Percentiles rank a stretch among this genome's conserved stretches.
Conservation (phyloP, 352 stramenopile species). For the Pythium utonaiense region DNA sequence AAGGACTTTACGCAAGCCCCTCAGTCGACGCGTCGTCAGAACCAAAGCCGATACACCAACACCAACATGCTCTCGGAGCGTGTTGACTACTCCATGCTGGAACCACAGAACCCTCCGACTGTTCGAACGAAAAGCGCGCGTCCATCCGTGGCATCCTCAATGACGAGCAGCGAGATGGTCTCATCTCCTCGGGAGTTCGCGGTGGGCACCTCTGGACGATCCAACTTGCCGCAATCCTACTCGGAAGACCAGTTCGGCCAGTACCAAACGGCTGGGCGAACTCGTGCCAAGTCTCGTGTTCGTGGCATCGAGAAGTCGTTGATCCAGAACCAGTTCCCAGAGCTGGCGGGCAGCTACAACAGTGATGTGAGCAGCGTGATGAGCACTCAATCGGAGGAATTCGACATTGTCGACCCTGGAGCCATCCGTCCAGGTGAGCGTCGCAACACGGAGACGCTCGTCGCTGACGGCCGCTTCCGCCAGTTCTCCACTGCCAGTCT, state of each 20-base stretch:
- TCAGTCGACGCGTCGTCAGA: constrained; percentile 8
- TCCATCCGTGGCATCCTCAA: constrained; percentile 7
- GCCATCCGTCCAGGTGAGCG: constrained; percentile 51
- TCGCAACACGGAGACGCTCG: constrained; percentile 68
- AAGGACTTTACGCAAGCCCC: constrained; percentile 14
- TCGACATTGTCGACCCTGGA: constrained; percentile 67
- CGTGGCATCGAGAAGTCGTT: constrained; percentile 25
- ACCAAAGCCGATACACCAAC: constrained; percentile 9
- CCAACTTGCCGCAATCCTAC: background rate
- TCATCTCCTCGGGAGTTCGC: constrained; percentile 8
- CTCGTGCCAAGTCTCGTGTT: constrained; percentile 16
- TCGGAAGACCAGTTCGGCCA: constrained; percentile 4
- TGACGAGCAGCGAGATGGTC: background rate
- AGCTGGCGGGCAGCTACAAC: constrained; percentile 34
- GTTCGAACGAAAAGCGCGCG: constrained; percentile 20
- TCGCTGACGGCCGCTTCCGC: constrained; percentile 49
- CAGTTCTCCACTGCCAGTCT: constrained; percentile 47
- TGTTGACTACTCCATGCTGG: constrained; percentile 24
- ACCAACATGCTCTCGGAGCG: constrained; percentile 13
- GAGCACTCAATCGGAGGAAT: constrained; percentile 42
- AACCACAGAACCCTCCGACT: background rate
- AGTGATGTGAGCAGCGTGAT: constrained; percentile 20
- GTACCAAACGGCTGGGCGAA: background rate
- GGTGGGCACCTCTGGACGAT: constrained; percentile 1
- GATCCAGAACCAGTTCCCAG: constrained; percentile 28